phyloP scores from a whole-genome alignment of 805 yeast species.

The Lipomyces sp. region DNA sequence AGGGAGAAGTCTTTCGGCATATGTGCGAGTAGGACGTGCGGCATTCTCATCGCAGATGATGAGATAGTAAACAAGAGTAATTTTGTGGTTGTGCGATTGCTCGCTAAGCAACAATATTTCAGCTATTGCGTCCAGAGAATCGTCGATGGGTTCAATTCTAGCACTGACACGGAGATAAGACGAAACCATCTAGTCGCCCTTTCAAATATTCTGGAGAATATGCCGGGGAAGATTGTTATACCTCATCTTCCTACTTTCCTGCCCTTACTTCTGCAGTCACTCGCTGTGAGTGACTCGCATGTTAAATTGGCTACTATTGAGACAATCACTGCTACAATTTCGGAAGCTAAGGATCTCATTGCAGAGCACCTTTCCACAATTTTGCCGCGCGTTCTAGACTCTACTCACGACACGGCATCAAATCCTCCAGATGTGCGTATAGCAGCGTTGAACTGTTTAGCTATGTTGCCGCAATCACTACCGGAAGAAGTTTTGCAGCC shows the following conservation, averaged over 20 bases:
- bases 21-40: constrained; percentile 60
- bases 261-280: constrained; percentile 73
- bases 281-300: constrained; percentile 51
- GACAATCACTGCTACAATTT: constrained; percentile 61
- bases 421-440: constrained; percentile 59
- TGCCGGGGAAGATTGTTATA: constrained; percentile 65
- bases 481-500: constrained; percentile 54
- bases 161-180: constrained; percentile 41
- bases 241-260: constrained; percentile 66
- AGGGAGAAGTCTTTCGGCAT: constrained; percentile 46
- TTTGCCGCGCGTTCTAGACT: constrained; percentile 57
- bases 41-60: constrained; percentile 69
- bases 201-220: constrained; percentile 67
- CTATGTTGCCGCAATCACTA: constrained; percentile 51
- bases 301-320: constrained; percentile 66
- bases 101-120: constrained; percentile 84
- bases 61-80: constrained; percentile 59
- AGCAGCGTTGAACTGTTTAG: constrained; percentile 62
- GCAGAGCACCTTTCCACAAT: constrained; percentile 60
- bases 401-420: constrained; percentile 28
- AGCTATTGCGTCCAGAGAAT: constrained; percentile 61
- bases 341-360: constrained; percentile 59
- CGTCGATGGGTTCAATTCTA: constrained; percentile 52
- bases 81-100: constrained; percentile 63
- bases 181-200: constrained; percentile 67